Evolutionary conservation across 1,284 basidiomycete genomes (phyloP).

Genomic region (Puccinia polysora): DNA sequence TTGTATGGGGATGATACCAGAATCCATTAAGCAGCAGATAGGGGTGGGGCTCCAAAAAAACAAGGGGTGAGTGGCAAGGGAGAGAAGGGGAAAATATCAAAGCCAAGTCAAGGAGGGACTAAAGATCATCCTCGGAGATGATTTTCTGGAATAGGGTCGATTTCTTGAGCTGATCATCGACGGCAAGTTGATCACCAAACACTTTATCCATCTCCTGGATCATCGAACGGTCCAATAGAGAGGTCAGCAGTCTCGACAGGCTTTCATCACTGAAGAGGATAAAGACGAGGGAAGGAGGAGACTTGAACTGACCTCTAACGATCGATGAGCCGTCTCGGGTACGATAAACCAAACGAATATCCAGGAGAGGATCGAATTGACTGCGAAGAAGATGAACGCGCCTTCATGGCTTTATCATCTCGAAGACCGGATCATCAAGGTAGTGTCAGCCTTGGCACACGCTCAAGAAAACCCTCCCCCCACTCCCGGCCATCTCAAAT

Average conservation of each 20-base stretch:
- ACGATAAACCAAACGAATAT: slow-evolving; percentile 45
- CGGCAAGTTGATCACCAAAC: slow-evolving; percentile 29
- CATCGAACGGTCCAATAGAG: background rate
- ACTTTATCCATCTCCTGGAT: slow-evolving; percentile 42
- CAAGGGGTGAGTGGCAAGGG: no score
- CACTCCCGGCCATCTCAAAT: no score
- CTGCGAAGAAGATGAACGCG: slow-evolving; percentile 46
- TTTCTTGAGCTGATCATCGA: slow-evolving; percentile 17
- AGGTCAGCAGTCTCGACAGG: background rate
- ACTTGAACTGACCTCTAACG: slow-evolving; percentile 23
- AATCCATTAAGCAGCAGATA: no score
- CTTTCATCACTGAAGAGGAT: background rate
- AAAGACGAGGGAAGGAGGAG: background rate
- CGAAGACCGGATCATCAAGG: background rate
- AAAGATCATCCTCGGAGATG: background rate
- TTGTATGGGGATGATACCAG: no score
- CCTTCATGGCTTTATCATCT: slow-evolving; percentile 29
- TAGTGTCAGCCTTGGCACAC: background rate
- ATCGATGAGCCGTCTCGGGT: slow-evolving; percentile 43
- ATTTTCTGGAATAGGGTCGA: slow-evolving; percentile 7
- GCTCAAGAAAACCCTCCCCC: background rate
- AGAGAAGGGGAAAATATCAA: no score
- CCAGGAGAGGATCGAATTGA: slow-evolving; percentile 38
- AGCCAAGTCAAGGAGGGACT: no score
- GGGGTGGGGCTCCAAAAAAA: no score